Percentiles rank a stretch among this genome's conserved stretches.
Conservation (phyloP, 2,329 filamentous ascomycete genomes). For the Calonectria naviculata region DNA sequence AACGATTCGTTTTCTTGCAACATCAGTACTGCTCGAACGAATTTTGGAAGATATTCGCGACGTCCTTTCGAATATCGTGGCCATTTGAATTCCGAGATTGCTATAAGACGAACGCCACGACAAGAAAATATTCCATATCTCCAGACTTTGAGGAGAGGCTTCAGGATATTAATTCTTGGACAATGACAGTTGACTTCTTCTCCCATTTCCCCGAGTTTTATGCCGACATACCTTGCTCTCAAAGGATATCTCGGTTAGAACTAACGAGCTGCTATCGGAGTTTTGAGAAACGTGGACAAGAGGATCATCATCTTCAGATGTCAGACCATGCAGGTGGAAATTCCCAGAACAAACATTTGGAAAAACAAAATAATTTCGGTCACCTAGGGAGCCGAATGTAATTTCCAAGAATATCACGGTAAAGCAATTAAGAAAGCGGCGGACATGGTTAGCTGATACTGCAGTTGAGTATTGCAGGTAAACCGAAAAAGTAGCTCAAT, state of each 20-base stretch:
- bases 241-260: background rate
- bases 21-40: conserved; percentile 9
- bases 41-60: conserved; percentile 8
- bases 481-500: no score
- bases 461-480: no score
- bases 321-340: no score
- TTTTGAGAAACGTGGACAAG: background rate
- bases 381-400: no score
- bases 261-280: background rate
- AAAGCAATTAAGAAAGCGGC: no score
- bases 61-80: background rate
- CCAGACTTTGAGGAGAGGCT: background rate
- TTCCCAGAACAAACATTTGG: no score
- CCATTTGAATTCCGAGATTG: conserved; percentile 16
- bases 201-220: background rate
- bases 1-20: conserved; percentile 14
- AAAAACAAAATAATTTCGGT: no score
- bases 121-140: conserved; percentile 1
- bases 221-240: background rate
- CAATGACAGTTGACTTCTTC: conserved; percentile 14
- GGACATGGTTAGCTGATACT: no score
- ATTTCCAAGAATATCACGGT: no score
- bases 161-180: conserved; percentile 9
- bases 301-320: background rate
- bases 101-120: background rate